Percentiles rank a stretch among this genome's conserved stretches.
Evolutionary conservation across 1,284 basidiomycete species (phyloP).

Genomic region (Rhodotorula sp.): DNA sequence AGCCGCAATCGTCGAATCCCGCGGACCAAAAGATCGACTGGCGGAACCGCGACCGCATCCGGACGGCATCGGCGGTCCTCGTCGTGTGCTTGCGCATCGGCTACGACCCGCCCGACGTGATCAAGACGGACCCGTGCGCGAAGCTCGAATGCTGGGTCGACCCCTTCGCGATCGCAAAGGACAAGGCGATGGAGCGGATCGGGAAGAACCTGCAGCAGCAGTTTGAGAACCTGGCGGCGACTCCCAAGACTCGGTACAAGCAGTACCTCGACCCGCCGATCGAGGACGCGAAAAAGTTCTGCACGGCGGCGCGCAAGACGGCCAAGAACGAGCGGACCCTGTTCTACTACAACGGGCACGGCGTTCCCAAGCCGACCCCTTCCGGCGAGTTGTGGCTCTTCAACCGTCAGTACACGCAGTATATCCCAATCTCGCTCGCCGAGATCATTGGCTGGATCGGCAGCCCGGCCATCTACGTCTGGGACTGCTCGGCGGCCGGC

Average conservation of each 20-base stretch:
- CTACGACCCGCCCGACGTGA: constrained; percentile 93
- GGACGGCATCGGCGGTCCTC: constrained; percentile 84
- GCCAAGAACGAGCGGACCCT: constrained; percentile 92
- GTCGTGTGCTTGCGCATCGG: constrained; percentile 96
- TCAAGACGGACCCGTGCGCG: constrained; percentile 96
- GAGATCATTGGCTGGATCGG: constrained; percentile 47
- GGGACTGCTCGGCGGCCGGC: constrained; percentile 97
- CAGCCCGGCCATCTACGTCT: constrained; percentile 94
- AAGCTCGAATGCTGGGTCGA: constrained; percentile 97
- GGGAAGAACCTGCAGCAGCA: constrained; percentile 91
- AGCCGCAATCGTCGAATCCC: constrained; percentile 32
- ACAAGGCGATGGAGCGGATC: constrained; percentile 64
- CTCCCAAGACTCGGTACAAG: constrained; percentile 68
- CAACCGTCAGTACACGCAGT: constrained; percentile 96
- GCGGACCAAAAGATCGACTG: constrained; percentile 40
- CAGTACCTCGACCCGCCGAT: constrained; percentile 87
- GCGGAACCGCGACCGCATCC: constrained; percentile 45
- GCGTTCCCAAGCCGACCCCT: constrained; percentile 92
- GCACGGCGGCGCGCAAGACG: constrained; percentile 75
- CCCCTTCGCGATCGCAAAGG: constrained; percentile 69
- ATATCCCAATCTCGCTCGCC: constrained; percentile 72
- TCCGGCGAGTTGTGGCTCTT: constrained; percentile 99
- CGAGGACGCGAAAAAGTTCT: constrained; percentile 89
- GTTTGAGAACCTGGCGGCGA: constrained; percentile 85
- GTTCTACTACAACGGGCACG: constrained; percentile 98